Conservation (phyloP, 2,329 filamentous ascomycete species). For the Bipolaris zeicola region DNA sequence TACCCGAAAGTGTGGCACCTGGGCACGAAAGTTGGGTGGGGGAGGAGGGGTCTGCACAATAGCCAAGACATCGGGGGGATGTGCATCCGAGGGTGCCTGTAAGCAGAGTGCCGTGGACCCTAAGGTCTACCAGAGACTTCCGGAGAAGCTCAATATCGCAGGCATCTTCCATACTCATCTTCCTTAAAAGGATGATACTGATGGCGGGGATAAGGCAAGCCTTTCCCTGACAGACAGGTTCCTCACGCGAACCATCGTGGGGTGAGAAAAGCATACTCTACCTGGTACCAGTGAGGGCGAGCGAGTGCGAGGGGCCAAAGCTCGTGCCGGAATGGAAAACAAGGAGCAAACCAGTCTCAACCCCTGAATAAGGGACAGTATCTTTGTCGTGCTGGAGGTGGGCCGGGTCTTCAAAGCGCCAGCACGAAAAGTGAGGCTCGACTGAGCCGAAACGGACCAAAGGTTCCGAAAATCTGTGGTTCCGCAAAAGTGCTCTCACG, state of each 20-base stretch:
- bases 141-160: slow-evolving; percentile 26
- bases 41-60: slow-evolving; percentile 13
- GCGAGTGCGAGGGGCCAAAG: neutral
- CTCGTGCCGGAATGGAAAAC: slow-evolving; percentile 9
- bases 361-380: slow-evolving; percentile 8
- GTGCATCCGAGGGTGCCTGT: slow-evolving; percentile 27
- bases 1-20: slow-evolving; percentile 11
- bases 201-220: slow-evolving; percentile 23
- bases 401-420: slow-evolving; percentile 8
- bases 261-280: slow-evolving; percentile 23
- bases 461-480: neutral
- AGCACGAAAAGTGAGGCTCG: slow-evolving; percentile 1
- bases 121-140: slow-evolving; percentile 26
- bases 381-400: neutral
- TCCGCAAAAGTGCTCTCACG: neutral
- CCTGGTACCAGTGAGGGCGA: slow-evolving; percentile 16
- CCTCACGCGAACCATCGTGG: slow-evolving; percentile 25
- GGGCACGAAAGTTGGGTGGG: neutral
- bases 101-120: slow-evolving; percentile 31
- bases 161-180: slow-evolving; percentile 34
- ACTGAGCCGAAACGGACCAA: neutral
- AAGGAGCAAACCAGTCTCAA: slow-evolving; percentile 13
- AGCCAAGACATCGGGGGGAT: slow-evolving; percentile 19
- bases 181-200: slow-evolving; percentile 31
- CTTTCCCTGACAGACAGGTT: slow-evolving; percentile 30